These are phyloP conservation scores for Termitomyces sp. DNA, from an alignment of 768 basidiomycete species.

Conservation along the genomic window DNA sequence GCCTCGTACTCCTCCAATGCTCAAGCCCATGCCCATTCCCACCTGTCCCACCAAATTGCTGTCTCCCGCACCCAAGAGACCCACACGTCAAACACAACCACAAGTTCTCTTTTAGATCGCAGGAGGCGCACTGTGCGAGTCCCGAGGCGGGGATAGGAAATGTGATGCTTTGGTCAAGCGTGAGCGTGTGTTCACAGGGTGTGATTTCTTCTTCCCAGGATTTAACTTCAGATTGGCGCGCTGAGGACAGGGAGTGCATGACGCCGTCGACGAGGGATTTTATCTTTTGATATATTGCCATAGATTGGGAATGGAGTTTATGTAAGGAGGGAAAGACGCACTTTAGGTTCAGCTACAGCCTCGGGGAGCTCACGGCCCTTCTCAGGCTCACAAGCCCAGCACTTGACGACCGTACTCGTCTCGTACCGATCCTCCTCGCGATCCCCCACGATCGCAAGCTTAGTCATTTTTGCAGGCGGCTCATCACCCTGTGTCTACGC, in stretches of 20 bases:
- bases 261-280: constrained; percentile 60
- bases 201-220: constrained; percentile 96
- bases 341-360: constrained; percentile 33
- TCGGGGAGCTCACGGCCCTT: constrained; percentile 45
- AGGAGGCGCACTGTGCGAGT: constrained; percentile 76
- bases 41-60: constrained; percentile 74
- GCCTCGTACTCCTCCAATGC: constrained; percentile 71
- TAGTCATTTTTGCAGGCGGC: constrained; percentile 87
- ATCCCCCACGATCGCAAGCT: constrained; percentile 84
- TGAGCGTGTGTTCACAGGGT: constrained; percentile 77
- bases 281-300: constrained; percentile 31
- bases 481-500: constrained; percentile 67
- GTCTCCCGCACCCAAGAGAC: constrained; percentile 82
- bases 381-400: constrained; percentile 68
- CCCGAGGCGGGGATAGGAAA: constrained; percentile 56
- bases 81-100: constrained; percentile 97
- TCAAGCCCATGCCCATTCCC: constrained; percentile 89
- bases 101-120: constrained; percentile 86
- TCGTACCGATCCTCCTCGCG: constrained; percentile 89
- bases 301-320: neutral
- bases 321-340: constrained; percentile 13
- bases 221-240: constrained; percentile 91
- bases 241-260: constrained; percentile 81
- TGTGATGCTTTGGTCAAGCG: constrained; percentile 39
- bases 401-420: constrained; percentile 58